phyloP scores from a whole-genome alignment of 1,139 yeast genomes.

The Blastobotrys ciferrii region DNA sequence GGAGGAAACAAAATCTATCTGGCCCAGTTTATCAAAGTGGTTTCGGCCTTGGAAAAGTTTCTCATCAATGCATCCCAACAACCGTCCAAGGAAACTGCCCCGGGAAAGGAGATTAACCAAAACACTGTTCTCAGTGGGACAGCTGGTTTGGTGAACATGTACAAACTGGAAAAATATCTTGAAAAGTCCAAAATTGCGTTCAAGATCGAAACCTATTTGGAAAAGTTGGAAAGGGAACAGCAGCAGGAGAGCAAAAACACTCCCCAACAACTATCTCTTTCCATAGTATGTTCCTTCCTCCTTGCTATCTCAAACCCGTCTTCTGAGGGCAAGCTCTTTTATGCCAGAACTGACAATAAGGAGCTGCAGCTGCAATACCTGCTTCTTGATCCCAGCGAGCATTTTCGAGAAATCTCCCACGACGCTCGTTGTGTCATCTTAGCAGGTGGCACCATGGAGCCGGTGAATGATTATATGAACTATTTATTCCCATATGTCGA shows the following conservation, averaged over 20 bases:
- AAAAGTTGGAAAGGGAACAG: slow-evolving; percentile 27
- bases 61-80: slow-evolving; percentile 34
- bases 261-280: slow-evolving; percentile 52
- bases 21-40: slow-evolving; percentile 58
- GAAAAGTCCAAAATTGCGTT: slow-evolving; percentile 73
- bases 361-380: slow-evolving; percentile 57
- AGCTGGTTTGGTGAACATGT: slow-evolving; percentile 70
- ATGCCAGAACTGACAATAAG: slow-evolving; percentile 44
- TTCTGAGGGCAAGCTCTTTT: slow-evolving; percentile 76
- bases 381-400: slow-evolving; percentile 75
- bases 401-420: slow-evolving; percentile 64
- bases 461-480: slow-evolving; percentile 64
- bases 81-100: slow-evolving; percentile 35
- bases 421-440: slow-evolving; percentile 69
- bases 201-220: slow-evolving; percentile 75
- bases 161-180: slow-evolving; percentile 63
- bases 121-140: slow-evolving; percentile 60
- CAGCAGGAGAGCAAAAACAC: slow-evolving; percentile 30
- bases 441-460: slow-evolving; percentile 98
- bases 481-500: slow-evolving; percentile 62
- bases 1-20: slow-evolving; percentile 74
- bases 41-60: slow-evolving; percentile 51
- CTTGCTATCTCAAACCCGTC: slow-evolving; percentile 70
- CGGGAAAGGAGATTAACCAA: slow-evolving; percentile 56
- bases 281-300: slow-evolving; percentile 64